These are phyloP conservation scores for Dipodascus geniculatus DNA, from an alignment of 805 yeast species.

Conservation along the genomic window DNA sequence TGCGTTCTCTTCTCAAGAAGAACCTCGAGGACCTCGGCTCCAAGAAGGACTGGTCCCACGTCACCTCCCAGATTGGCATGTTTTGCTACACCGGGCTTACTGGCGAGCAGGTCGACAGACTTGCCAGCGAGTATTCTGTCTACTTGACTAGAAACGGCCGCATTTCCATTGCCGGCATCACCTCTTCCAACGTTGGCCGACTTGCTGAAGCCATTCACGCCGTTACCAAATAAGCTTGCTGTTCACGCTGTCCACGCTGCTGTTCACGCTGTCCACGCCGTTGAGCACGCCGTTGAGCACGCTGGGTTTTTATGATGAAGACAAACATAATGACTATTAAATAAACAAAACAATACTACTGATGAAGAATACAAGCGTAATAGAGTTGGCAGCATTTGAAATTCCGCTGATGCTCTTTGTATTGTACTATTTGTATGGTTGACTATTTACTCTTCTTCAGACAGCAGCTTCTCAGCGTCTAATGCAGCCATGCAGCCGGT, in stretches of 20 bases:
- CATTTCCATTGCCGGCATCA: constrained; percentile 82
- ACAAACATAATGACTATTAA: no score
- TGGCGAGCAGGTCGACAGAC: constrained; percentile 54
- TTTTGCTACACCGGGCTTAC: constrained; percentile 82
- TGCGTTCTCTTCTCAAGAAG: constrained; percentile 54
- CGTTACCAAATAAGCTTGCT: constrained; percentile 22
- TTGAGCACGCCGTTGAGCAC: no score
- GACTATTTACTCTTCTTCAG: constrained; percentile 35
- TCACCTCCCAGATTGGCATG: constrained; percentile 90
- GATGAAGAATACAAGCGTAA: no score
- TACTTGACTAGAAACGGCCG: constrained; percentile 89
- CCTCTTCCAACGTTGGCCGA: constrained; percentile 59
- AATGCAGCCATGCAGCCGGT: constrained; percentile 99
- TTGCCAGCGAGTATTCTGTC: constrained; percentile 62
- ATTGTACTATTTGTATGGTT: no score
- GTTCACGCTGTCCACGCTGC: no score
- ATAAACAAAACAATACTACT: no score
- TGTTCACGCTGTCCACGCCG: no score
- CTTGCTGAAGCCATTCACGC: constrained; percentile 29
- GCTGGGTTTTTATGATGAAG: no score
- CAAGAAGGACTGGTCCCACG: constrained; percentile 71
- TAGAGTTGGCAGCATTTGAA: no score
- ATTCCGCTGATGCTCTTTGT: no score
- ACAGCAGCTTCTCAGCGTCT: constrained; percentile 76
- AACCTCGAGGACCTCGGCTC: constrained; percentile 44